These are phyloP conservation scores for Magnaporthiopsis rhizophila DNA, from an alignment of 2,329 filamentous ascomycete genomes.

Conservation along the genomic window DNA sequence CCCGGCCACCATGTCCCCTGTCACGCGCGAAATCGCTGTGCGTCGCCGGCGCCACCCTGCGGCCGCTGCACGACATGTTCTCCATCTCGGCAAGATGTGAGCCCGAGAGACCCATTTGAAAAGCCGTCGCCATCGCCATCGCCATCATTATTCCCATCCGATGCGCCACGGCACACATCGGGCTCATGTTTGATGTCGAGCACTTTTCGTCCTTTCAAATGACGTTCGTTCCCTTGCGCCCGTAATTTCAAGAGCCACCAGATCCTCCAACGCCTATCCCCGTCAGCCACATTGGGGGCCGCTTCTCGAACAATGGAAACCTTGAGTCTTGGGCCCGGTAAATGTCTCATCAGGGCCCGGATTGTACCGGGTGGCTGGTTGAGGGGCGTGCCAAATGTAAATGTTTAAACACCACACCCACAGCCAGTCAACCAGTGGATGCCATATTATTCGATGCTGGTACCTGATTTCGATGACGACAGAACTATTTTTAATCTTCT, in stretches of 20 bases:
- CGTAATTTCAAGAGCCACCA: neutral
- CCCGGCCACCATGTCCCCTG: neutral
- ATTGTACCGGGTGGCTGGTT: neutral
- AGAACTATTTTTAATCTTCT: neutral
- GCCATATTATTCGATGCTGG: neutral
- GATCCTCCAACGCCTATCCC: neutral
- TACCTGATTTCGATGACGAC: neutral
- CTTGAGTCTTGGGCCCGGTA: too few species aligned
- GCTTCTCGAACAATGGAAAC: neutral
- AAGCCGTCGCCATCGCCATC: neutral
- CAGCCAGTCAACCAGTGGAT: neutral
- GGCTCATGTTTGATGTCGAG: neutral
- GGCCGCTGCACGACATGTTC: neutral
- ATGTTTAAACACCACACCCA: neutral
- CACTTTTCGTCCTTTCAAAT: neutral
- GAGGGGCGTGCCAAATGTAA: neutral
- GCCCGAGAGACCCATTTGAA: neutral
- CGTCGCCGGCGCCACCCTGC: neutral
- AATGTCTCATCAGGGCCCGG: neutral
- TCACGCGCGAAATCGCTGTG: neutral
- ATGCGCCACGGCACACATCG: neutral
- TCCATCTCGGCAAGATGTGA: neutral
- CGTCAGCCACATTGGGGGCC: neutral
- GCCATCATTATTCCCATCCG: neutral
- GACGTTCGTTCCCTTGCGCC: neutral